A percentile compares a stretch with the other conserved stretches of the same genome.
phyloP scores from a whole-genome alignment of 768 basidiomycete species.

The Pleurotus platypus region DNA sequence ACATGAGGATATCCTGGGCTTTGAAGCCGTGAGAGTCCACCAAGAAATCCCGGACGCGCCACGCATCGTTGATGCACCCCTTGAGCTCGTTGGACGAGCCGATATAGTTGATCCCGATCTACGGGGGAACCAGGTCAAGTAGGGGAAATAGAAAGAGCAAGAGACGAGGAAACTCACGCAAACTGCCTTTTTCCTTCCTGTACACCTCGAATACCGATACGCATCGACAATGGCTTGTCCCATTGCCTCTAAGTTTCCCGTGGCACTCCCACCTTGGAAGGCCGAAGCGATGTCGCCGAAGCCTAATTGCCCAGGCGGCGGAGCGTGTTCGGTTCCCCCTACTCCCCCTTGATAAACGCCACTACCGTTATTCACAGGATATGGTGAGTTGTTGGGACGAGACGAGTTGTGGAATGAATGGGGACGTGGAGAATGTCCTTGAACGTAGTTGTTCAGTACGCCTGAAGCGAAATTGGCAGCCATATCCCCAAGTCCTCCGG shows the following conservation, averaged over 20 bases:
- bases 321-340: background rate
- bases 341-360: background rate
- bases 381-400: background rate
- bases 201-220: constrained; percentile 79
- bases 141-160: constrained; percentile 4
- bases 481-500: too few species aligned
- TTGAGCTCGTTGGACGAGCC: constrained; percentile 60
- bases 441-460: too few species aligned
- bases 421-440: background rate
- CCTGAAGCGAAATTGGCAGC: too few species aligned
- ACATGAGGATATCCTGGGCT: constrained; percentile 23
- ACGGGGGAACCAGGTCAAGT: background rate
- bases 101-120: constrained; percentile 80
- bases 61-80: constrained; percentile 83
- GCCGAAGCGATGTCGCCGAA: background rate
- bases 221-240: background rate
- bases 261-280: background rate
- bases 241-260: background rate
- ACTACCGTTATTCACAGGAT: background rate
- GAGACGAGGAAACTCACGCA: constrained; percentile 46
- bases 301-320: background rate
- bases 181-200: constrained; percentile 74
- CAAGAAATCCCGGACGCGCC: constrained; percentile 65
- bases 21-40: constrained; percentile 19
- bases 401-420: background rate